phyloP scores from a whole-genome alignment of 441 rosid genomes.

The Gossypium gossypioides region DNA sequence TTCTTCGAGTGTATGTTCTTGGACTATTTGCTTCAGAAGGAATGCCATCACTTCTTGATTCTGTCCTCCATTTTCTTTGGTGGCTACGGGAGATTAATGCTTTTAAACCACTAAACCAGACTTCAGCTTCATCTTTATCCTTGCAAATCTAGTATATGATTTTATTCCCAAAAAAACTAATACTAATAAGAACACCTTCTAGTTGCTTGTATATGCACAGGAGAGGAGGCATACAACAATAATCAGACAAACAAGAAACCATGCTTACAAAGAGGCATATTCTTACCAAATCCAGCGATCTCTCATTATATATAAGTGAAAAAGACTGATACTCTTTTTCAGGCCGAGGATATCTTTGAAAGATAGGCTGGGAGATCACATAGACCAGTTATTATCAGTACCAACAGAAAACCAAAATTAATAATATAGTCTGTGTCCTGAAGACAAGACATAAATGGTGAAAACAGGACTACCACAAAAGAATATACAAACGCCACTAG shows the following conservation, averaged over 20 bases:
- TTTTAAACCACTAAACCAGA: slow-evolving; percentile 96
- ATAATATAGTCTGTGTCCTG: not conserved
- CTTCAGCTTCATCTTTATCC: slow-evolving; percentile 96
- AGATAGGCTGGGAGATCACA: slow-evolving; percentile 61
- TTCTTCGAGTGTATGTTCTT: slow-evolving; percentile 71
- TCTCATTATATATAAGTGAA: slow-evolving; percentile 76
- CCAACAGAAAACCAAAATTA: not conserved
- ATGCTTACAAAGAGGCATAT: not conserved
- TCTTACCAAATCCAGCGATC: slow-evolving; percentile 86
- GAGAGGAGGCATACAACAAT: slow-evolving; percentile 9
- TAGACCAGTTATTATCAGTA: slow-evolving; percentile 18
- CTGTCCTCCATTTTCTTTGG: slow-evolving; percentile 67
- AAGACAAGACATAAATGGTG: not conserved
- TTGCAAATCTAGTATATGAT: slow-evolving; percentile 59
- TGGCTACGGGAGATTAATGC: slow-evolving; percentile 71
- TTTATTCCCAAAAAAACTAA: slow-evolving; percentile 10
- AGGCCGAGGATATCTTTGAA: slow-evolving; percentile 95
- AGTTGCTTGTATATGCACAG: slow-evolving; percentile 8
- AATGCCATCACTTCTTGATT: slow-evolving; percentile 86
- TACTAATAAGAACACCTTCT: slow-evolving; percentile 8
- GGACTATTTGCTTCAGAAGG: slow-evolving; percentile 94
- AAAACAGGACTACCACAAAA: not conserved
- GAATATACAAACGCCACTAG: not conserved
- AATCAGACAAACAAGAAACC: slow-evolving; percentile 14
- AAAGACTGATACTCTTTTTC: slow-evolving; percentile 95